Conservation (phyloP, 306 rosid genomes). For the Cucumis melo region DNA sequence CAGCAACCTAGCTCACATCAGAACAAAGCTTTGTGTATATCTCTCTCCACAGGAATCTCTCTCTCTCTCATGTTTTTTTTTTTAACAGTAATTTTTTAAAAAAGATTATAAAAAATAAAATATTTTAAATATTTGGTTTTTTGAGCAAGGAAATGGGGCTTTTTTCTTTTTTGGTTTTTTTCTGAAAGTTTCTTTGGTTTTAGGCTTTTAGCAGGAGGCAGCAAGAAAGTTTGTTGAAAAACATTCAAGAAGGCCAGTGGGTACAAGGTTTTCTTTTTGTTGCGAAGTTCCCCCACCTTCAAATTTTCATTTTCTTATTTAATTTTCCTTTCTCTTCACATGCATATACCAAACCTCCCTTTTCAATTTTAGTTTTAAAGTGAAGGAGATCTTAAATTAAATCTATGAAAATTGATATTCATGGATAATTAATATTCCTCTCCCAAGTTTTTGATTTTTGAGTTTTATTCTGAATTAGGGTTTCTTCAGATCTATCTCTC, state of each 20-base stretch:
- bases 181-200: not conserved
- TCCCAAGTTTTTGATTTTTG: not conserved
- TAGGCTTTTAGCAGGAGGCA: conserved; percentile 1
- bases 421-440: not conserved
- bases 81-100: not conserved
- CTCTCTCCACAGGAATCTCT: not conserved
- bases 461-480: conserved; percentile 7
- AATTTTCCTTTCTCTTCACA: not conserved
- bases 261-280: not conserved
- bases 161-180: not conserved
- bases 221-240: not conserved
- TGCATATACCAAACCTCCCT: not conserved
- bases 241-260: not conserved
- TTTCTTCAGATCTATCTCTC: conserved; percentile 26
- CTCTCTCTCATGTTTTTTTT: not conserved
- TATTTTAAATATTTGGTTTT: not conserved
- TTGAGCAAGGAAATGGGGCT: not conserved
- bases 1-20: not conserved
- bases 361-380: too few species aligned
- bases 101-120: too few species aligned
- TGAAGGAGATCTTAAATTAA: not conserved
- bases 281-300: not conserved
- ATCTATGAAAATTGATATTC: not conserved
- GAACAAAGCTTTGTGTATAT: not conserved
- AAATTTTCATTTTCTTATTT: not conserved